phyloP scores from a whole-genome alignment of 2,329 filamentous ascomycete genomes.

The Rhynchosporium graminicola region DNA sequence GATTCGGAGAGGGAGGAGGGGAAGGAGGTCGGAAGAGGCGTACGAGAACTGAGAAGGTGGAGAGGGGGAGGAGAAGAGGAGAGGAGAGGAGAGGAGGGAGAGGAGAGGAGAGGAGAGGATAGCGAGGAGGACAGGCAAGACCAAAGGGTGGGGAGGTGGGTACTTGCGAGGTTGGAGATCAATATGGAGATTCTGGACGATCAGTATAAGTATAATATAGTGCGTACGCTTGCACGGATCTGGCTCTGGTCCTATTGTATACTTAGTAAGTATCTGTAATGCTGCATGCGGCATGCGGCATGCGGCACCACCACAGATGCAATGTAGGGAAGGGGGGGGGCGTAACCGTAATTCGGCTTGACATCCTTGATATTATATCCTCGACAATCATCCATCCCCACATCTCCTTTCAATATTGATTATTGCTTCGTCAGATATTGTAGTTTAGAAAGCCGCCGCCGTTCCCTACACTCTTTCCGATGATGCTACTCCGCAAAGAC shows the following conservation, averaged over 20 bases:
- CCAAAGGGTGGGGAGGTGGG: conserved; percentile 9
- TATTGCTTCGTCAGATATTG: no score
- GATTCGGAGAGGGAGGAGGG: neutral
- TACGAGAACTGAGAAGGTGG: neutral
- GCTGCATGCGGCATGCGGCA: no score
- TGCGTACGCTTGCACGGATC: conserved; percentile 13
- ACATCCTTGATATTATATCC: neutral
- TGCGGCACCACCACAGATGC: neutral
- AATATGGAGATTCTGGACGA: conserved; percentile 14
- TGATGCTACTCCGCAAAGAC: conserved; percentile 12
- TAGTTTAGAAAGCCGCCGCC: no score
- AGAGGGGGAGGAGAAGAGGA: neutral
- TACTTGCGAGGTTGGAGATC: conserved; percentile 10
- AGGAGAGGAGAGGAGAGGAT: no score
- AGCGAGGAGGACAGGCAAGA: conserved; percentile 2
- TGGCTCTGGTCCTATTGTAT: conserved; percentile 10
- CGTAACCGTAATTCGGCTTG: conserved; percentile 10
- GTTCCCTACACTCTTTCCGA: neutral
- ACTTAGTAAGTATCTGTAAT: neutral
- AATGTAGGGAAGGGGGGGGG: conserved; percentile 5
- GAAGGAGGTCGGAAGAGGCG: conserved; percentile 11
- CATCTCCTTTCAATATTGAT: no score
- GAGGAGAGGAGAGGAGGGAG: no score
- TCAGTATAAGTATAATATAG: neutral
- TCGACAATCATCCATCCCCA: no score